Conservation (phyloP, 306 rosid species). For the Dalbergia cochinchinensis region DNA sequence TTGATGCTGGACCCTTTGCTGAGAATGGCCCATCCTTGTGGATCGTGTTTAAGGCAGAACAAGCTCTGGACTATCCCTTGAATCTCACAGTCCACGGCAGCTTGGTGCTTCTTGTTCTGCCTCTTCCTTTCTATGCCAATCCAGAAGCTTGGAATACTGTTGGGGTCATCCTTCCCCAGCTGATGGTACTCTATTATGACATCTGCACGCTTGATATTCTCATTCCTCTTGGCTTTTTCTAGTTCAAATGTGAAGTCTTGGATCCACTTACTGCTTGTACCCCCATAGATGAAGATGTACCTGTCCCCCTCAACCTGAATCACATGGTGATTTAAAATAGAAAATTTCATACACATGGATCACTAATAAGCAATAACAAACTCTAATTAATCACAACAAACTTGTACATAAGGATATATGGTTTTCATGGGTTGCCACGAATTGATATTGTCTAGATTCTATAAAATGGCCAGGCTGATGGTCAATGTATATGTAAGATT, state of each 20-base stretch:
- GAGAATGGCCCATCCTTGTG: constrained; percentile 53
- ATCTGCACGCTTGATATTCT: constrained; percentile 37
- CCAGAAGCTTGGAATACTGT: constrained; percentile 47
- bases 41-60: constrained; percentile 42
- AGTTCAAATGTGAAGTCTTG: constrained; percentile 44
- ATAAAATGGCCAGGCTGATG: no score
- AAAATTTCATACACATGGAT: no score
- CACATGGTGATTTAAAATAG: no score
- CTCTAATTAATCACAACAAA: no score
- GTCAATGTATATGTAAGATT: no score
- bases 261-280: constrained; percentile 43
- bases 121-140: constrained; percentile 50
- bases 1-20: constrained; percentile 46
- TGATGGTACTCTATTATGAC: constrained; percentile 40
- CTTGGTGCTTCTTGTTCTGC: constrained; percentile 51
- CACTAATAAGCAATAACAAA: no score
- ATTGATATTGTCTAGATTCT: no score
- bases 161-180: constrained; percentile 39
- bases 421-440: no score
- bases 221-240: constrained; percentile 36
- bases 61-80: constrained; percentile 34
- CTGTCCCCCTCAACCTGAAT: constrained; percentile 40
- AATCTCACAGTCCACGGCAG: constrained; percentile 34
- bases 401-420: no score
- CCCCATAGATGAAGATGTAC: constrained; percentile 48